These are phyloP conservation scores for Castanea crenata DNA, from an alignment of 306 rosid species.

Conservation along the genomic window DNA sequence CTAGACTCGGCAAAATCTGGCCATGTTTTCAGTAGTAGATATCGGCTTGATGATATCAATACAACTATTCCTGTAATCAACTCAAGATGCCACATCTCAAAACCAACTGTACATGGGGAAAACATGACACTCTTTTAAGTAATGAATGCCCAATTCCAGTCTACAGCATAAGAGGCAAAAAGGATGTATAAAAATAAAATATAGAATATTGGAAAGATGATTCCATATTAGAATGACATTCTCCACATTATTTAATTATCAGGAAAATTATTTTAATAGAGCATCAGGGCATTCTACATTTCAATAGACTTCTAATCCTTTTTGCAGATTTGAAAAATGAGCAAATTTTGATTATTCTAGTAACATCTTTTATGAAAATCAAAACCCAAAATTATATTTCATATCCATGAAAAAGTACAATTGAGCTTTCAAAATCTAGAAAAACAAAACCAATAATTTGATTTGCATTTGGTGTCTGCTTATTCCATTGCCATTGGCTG, in stretches of 20 bases:
- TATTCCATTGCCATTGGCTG: neutral
- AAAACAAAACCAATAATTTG: neutral
- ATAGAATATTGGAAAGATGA: neutral
- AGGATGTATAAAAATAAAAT: neutral
- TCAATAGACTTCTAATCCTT: neutral
- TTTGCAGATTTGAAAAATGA: neutral
- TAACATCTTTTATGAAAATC: neutral
- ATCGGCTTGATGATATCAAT: conserved; percentile 68
- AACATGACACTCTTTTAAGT: conserved; percentile 7
- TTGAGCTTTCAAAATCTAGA: neutral
- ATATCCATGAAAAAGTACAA: neutral
- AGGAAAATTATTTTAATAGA: neutral
- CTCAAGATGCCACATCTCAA: conserved; percentile 93
- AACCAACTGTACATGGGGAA: conserved; percentile 60
- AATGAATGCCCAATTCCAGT: conserved; percentile 2
- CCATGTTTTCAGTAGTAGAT: conserved; percentile 71
- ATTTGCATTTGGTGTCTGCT: neutral
- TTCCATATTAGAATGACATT: neutral
- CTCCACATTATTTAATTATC: neutral
- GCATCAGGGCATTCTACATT: neutral
- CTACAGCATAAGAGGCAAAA: neutral
- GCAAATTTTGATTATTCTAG: neutral
- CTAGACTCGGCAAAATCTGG: conserved; percentile 88
- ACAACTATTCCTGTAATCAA: conserved; percentile 72
- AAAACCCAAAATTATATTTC: neutral